Percentiles rank a stretch among this genome's conserved stretches.
Evolutionary conservation across 164 flowering plant species (phyloP).

Genomic region (Tinospora cordifolia): DNA sequence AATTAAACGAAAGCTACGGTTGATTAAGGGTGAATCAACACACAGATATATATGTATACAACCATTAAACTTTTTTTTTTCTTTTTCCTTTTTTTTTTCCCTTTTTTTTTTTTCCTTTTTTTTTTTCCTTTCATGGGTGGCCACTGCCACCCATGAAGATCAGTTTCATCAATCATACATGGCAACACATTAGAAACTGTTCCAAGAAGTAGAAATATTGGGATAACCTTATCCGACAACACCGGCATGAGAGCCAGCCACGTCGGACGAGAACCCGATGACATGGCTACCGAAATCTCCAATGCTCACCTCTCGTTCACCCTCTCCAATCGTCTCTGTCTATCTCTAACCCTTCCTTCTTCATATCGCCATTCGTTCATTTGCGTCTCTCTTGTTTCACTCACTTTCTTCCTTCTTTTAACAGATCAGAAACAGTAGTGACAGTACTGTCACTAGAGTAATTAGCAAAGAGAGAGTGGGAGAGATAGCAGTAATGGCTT

Average conservation of each 20-base stretch:
- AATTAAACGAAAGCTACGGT: too few species aligned
- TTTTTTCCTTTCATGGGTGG: too few species aligned
- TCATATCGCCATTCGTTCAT: too few species aligned
- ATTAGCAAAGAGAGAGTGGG: too few species aligned
- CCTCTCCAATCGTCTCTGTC: neutral
- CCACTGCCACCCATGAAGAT: neutral
- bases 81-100: too few species aligned
- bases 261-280: slow-evolving; percentile 3
- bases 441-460: too few species aligned
- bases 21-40: too few species aligned
- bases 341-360: slow-evolving; percentile 2
- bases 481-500: slow-evolving; percentile 41
- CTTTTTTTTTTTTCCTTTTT: too few species aligned
- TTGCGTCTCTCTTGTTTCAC: neutral
- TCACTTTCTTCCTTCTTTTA: neutral
- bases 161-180: neutral
- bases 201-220: neutral
- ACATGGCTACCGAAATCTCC: slow-evolving; percentile 6
- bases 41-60: too few species aligned
- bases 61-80: too few species aligned
- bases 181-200: neutral
- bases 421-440: neutral
- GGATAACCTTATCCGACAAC: slow-evolving; percentile 11
- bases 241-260: slow-evolving; percentile 11
- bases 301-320: slow-evolving; percentile 6